phyloP scores from a whole-genome alignment of 2,329 filamentous ascomycete species.

The Pseudocercospora pini-densiflorae region DNA sequence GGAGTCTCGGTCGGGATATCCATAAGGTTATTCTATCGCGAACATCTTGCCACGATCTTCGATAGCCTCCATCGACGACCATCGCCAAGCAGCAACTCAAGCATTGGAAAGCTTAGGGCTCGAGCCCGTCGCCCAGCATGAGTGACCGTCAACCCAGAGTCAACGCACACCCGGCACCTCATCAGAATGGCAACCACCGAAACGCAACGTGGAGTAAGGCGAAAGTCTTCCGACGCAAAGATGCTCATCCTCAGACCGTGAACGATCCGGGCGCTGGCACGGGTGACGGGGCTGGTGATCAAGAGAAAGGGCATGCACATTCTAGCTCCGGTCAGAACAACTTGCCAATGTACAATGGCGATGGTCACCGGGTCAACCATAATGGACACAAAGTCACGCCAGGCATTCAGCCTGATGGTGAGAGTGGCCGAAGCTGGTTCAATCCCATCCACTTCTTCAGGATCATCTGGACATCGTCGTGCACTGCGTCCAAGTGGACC shows the following conservation, averaged over 20 bases:
- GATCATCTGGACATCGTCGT: slow-evolving; percentile 52
- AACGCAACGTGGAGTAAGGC: slow-evolving; percentile 5
- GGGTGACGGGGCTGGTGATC: slow-evolving; percentile 17
- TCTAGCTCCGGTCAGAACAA: slow-evolving; percentile 7
- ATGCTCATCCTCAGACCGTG: slow-evolving; percentile 25
- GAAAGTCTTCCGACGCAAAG: slow-evolving; percentile 29
- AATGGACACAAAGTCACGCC: slow-evolving; percentile 49
- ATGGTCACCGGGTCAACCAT: slow-evolving; percentile 46
- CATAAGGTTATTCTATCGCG: slow-evolving; percentile 7
- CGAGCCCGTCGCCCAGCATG: slow-evolving; percentile 9
- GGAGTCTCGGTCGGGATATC: background rate
- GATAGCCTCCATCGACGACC: background rate
- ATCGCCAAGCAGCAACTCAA: background rate
- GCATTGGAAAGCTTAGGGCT: background rate
- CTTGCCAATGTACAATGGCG: slow-evolving; percentile 32
- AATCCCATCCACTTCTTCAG: slow-evolving; percentile 48
- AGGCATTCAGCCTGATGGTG: slow-evolving; percentile 52
- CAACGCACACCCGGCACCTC: background rate
- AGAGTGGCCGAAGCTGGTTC: slow-evolving; percentile 53
- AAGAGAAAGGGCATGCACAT: slow-evolving; percentile 21
- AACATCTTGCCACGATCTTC: slow-evolving; percentile 9
- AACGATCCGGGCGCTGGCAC: slow-evolving; percentile 12
- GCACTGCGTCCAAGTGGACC: slow-evolving; percentile 51
- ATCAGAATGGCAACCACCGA: background rate
- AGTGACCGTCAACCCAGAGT: slow-evolving; percentile 7